phyloP scores from a whole-genome alignment of 805 yeast species.

The Candida peoriensis region DNA sequence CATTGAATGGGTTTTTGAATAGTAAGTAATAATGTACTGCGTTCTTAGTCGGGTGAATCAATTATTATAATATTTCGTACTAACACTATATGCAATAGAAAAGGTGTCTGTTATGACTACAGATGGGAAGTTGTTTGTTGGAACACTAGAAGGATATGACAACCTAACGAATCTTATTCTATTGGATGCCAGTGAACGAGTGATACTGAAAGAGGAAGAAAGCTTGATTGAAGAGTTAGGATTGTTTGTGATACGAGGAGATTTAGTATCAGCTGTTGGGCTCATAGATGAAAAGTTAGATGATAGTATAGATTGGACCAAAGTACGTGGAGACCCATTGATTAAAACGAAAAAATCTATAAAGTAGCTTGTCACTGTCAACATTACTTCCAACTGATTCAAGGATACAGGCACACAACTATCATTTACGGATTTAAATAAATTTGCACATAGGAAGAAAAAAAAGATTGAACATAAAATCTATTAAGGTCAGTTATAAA shows the following conservation, averaged over 20 bases:
- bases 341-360: conserved; percentile 22
- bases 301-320: conserved; percentile 30
- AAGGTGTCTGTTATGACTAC: conserved; percentile 51
- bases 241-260: conserved; percentile 52
- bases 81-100: conserved; percentile 32
- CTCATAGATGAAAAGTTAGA: conserved; percentile 41
- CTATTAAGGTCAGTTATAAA: conserved; percentile 20
- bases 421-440: no score
- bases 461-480: no score
- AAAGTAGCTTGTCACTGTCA: conserved; percentile 12
- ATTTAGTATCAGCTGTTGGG: conserved; percentile 53
- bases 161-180: conserved; percentile 57
- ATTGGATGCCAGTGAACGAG: conserved; percentile 44
- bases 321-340: conserved; percentile 21
- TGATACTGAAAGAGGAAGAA: conserved; percentile 34
- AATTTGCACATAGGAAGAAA: no score
- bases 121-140: conserved; percentile 49
- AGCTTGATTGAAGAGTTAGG: conserved; percentile 34
- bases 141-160: conserved; percentile 56
- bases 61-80: no score
- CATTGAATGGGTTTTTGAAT: conserved; percentile 18
- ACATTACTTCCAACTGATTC: no score
- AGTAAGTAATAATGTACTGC: conserved; percentile 20
- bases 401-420: no score
- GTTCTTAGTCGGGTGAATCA: no score